These are phyloP conservation scores for Crithidia bombi DNA, from an alignment of 208 protist genomes.

Conservation along the genomic window DNA sequence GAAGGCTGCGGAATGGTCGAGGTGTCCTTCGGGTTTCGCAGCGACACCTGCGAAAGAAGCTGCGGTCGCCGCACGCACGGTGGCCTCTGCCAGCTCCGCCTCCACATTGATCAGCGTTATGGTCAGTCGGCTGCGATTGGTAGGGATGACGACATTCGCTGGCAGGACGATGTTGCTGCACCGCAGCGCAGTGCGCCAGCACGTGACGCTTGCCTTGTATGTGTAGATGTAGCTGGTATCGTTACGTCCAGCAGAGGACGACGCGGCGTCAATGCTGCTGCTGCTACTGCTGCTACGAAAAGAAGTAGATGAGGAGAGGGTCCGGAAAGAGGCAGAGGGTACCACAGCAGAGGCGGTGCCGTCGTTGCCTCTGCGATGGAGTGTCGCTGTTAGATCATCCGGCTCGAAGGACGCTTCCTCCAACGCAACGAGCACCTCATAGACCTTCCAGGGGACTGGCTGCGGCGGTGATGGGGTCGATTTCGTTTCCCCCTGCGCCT, in stretches of 20 bases:
- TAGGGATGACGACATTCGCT: constrained; percentile 43
- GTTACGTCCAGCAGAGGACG: constrained; percentile 2
- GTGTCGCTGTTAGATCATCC: too few species aligned
- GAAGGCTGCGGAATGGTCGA: background rate
- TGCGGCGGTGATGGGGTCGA: background rate
- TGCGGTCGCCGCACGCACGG: constrained; percentile 5
- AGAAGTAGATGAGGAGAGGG: constrained; percentile 10
- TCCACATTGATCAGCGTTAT: constrained; percentile 66
- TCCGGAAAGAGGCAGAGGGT: background rate
- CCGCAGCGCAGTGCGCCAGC: constrained; percentile 39
- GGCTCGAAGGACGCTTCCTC: constrained; percentile 40
- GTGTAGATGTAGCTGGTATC: constrained; percentile 34
- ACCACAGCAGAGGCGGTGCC: constrained; percentile 7
- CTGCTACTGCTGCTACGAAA: background rate
- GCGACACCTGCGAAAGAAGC: background rate
- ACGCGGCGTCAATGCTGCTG: background rate
- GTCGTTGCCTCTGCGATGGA: constrained; percentile 2
- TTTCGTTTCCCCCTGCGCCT: too few species aligned
- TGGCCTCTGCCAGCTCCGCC: constrained; percentile 54
- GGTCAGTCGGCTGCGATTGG: constrained; percentile 47
- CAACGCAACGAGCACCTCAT: constrained; percentile 50
- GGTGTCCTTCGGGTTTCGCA: background rate
- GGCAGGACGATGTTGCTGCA: constrained; percentile 74
- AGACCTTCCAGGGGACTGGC: constrained; percentile 19
- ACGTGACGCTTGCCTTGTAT: constrained; percentile 56